These are phyloP conservation scores for Colletotrichum chlorophyti DNA, from an alignment of 2,329 filamentous ascomycete species.

Conservation along the genomic window DNA sequence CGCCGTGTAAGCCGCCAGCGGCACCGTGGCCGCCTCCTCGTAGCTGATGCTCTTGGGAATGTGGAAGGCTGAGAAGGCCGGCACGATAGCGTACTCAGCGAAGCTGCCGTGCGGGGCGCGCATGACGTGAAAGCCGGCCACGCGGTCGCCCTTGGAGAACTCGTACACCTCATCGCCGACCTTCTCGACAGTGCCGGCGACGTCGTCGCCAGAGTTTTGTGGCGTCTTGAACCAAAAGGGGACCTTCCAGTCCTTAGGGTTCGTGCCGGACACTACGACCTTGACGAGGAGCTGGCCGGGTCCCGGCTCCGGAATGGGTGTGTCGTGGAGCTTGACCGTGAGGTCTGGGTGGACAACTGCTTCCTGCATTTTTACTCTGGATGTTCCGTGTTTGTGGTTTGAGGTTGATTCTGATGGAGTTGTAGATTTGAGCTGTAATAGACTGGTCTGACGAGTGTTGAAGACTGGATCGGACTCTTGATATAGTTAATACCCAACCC, in stretches of 20 bases:
- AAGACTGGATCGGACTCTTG: not conserved
- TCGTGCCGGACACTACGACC: conserved; percentile 32
- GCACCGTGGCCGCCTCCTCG: conserved; percentile 64
- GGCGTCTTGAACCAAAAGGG: conserved; percentile 4
- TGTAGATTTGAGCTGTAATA: not conserved
- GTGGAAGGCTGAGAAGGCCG: conserved; percentile 62
- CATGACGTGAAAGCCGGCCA: conserved; percentile 60
- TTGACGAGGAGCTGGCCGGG: conserved; percentile 32
- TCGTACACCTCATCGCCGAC: conserved; percentile 31
- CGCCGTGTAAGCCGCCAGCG: conserved; percentile 61
- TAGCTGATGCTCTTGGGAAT: conserved; percentile 55
- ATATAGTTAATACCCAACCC: not conserved
- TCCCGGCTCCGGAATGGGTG: conserved; percentile 27
- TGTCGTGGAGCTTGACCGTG: conserved; percentile 24
- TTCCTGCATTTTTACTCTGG: conserved; percentile 28
- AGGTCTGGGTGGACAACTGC: conserved; percentile 22
- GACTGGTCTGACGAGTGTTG: not conserved
- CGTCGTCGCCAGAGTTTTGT: conserved; percentile 34
- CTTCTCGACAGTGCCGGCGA: conserved; percentile 32
- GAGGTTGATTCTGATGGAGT: too few species aligned
- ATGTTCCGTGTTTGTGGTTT: not conserved
- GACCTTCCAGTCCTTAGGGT: conserved; percentile 38
- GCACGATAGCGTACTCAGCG: conserved; percentile 67
- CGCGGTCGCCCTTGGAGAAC: conserved; percentile 47
- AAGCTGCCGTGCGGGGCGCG: conserved; percentile 56